A percentile compares a stretch with the other conserved stretches of the same genome.
Evolutionary conservation across 2,329 filamentous ascomycete genomes (phyloP).

Genomic region (Colletotrichum tropicale): DNA sequence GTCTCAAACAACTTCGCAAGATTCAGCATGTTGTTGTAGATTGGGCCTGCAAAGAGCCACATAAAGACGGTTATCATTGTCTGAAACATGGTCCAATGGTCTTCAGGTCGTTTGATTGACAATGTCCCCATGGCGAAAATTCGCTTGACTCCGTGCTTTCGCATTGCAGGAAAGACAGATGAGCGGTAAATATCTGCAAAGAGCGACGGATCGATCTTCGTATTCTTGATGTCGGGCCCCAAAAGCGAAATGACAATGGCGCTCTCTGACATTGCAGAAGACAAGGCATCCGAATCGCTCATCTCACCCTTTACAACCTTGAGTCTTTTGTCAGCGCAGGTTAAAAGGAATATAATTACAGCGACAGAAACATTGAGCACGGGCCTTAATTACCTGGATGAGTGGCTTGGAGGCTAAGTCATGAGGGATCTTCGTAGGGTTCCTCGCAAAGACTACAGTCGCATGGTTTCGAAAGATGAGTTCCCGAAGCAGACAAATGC

Average conservation of each 20-base stretch:
- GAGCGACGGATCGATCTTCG: background rate
- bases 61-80: slow-evolving; percentile 17
- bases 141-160: slow-evolving; percentile 30
- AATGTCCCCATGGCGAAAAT: slow-evolving; percentile 38
- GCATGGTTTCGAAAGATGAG: slow-evolving; percentile 28
- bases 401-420: slow-evolving; percentile 18
- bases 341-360: background rate
- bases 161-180: slow-evolving; percentile 28
- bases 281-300: background rate
- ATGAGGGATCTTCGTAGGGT: slow-evolving; percentile 25
- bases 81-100: slow-evolving; percentile 23
- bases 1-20: slow-evolving; percentile 25
- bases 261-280: background rate
- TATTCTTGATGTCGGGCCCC: slow-evolving; percentile 22
- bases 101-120: slow-evolving; percentile 28
- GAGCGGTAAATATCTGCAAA: slow-evolving; percentile 22
- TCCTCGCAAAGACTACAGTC: slow-evolving; percentile 26
- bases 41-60: slow-evolving; percentile 8
- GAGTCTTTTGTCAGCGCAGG: background rate
- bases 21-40: slow-evolving; percentile 21
- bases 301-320: background rate
- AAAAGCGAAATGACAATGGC: slow-evolving; percentile 26
- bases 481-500: slow-evolving; percentile 32
- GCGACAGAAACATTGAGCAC: background rate
- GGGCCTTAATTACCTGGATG: background rate